Evolutionary conservation across 2,329 filamentous ascomycete genomes (phyloP), one percentile per base, ranked within the genome.

Genomic region (Mariannaea elegans): DNA sequence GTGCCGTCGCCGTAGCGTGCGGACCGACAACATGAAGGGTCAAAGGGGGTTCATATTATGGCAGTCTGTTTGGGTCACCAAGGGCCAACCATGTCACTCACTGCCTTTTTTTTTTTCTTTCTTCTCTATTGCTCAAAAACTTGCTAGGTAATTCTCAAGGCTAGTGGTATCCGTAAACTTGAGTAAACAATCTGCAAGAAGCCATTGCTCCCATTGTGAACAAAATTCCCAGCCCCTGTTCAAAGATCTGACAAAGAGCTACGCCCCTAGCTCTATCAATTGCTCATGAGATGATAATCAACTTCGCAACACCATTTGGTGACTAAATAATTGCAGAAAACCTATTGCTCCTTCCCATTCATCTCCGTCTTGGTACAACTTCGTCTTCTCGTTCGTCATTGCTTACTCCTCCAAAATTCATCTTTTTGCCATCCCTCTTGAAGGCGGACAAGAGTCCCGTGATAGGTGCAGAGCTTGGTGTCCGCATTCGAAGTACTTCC

Each of bases 401-500:
- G 32, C 8, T 29, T 16, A 24, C 45, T 34, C 29, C 41, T 38
- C 57, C 56, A 51, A 49, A 51, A 50, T 56, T 63, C 44, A 48
- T 38, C 16, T 46, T 41, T 46, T 51, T 61, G 14, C 49, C 59
- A 31, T 71, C 63, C 51, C 59, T 59, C 50, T 56, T 63, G 45
- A 69, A 63, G 7, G 59, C 51, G 16, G 61, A 61, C 51, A 56
- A 63, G 38, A 64, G 54, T 9, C 56, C 61, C 27, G 47, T 53
- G 47, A 54, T 63, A 34, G 56, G 32, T 32, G 39, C 53, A 41
- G 50, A 62, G 24, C 44, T 63, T n/a, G 63, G 58, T 14, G 62
- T 64, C 56, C 61, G 52, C 12, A 57, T 45, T n/a, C 60, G 61
- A n/a, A 61, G 36, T 19, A 32, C 61, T 34, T 72, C 67, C 39